phyloP scores from a whole-genome alignment of 495 filamentous ascomycete genomes.

The Tetracladium setigerum region DNA sequence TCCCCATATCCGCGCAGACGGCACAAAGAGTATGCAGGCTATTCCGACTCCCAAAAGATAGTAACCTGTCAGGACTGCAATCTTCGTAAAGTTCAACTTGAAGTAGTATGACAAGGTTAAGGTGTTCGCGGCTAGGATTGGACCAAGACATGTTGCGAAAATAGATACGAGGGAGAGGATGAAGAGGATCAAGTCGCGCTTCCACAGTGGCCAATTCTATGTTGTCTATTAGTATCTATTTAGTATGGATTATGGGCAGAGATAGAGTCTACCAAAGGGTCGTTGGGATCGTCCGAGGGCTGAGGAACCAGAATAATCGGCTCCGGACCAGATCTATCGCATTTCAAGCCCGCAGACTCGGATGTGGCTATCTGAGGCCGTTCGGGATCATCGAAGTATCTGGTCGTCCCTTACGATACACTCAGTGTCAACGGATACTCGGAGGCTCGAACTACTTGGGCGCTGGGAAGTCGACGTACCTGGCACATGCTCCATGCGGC shows the following conservation, averaged over 20 bases:
- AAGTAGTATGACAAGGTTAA: slow-evolving; percentile 59
- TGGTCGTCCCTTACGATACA: slow-evolving; percentile 46
- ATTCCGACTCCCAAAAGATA: slow-evolving; percentile 78
- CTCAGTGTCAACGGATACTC: neutral
- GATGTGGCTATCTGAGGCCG: slow-evolving; percentile 33
- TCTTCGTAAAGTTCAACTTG: slow-evolving; percentile 48
- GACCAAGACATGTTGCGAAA: slow-evolving; percentile 70
- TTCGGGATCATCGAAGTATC: slow-evolving; percentile 52
- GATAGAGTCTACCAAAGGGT: slow-evolving; percentile 51
- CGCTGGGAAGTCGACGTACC: neutral
- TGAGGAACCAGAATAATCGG: slow-evolving; percentile 72
- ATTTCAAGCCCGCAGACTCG: slow-evolving; percentile 50
- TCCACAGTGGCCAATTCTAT: slow-evolving; percentile 87
- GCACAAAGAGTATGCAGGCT: slow-evolving; percentile 75
- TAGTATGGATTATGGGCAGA: neutral
- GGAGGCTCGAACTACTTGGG: too few species aligned
- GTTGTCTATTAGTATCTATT: slow-evolving; percentile 16
- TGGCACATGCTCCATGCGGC: slow-evolving; percentile 15
- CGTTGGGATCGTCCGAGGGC: slow-evolving; percentile 61
- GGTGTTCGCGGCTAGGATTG: slow-evolving; percentile 83
- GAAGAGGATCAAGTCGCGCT: slow-evolving; percentile 70
- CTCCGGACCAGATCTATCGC: slow-evolving; percentile 56
- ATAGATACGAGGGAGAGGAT: slow-evolving; percentile 73
- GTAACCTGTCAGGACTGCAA: slow-evolving; percentile 81
- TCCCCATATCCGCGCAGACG: slow-evolving; percentile 84